Evolutionary conservation across 2,329 filamentous ascomycete species (phyloP), one percentile per base, ranked within the genome.

Genomic region (Pseudogymnoascus verrucosus): DNA sequence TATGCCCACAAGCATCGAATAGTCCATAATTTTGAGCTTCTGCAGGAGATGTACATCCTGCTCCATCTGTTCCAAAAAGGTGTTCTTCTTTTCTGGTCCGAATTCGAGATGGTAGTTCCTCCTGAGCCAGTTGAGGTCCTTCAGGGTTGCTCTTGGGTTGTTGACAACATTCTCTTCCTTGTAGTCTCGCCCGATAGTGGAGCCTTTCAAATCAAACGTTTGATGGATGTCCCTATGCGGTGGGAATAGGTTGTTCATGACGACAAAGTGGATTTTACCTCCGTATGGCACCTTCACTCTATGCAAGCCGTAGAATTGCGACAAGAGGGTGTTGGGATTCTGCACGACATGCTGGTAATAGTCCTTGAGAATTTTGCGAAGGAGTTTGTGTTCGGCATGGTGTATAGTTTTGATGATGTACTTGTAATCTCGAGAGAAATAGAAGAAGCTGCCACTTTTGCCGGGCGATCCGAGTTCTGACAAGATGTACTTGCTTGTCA

Each of bases 371-470:
- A 93, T 90, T 76, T 89, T 92, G 61, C 90, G 83, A 60, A 96
- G 81, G 68, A 93, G 93, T 72, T 93, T 93, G 80, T 93, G 90
- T 76, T 99, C 95, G 70, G 87, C 86, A 71, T 98, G 95, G 74
- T 99, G 95, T 69, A 99, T 98, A 21, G 95, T 99, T 78, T 99
- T 99, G 84, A 99, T 99, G 78, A 99, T 99, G 78, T 99, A 99
- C 78, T 97, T 98, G 83, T 99, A 99, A 78, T 99, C 95, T 71
- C 95, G 85, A 59, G 95, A 98, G 78, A 98, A 99, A 81, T 99
- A 99, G 79, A 99, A 99, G 79, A 99, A 99, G 76, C 93, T 98
- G 68, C 95, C 95, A 75, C 93, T 97, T 80, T 99, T 99, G 65
- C 95, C 95, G 1, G 95, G 95, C 3, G 95, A 98, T 37, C 95